Base-by-base conservation (phyloP, 2,329 filamentous ascomycete genomes). In the Aureobasidium sp. region DNA sequence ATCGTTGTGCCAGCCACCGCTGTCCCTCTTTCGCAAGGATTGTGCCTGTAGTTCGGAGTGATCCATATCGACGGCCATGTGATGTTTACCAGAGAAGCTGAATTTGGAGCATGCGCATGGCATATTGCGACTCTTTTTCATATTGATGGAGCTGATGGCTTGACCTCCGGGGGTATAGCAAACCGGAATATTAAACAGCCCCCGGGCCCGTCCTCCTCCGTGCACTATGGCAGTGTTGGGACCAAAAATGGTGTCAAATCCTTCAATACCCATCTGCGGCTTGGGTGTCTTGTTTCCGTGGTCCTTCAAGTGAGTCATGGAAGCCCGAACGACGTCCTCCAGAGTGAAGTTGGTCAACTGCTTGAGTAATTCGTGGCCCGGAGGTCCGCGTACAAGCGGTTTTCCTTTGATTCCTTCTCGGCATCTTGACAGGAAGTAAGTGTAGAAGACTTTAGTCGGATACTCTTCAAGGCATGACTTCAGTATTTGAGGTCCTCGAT, bases 391-490 rank as follows among this genome's bases (percentile, higher is more conserved):
- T 23, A 56, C 10, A 10, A 56, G 37, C 8, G 37, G 13, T 13
- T 29, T 26, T 6, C 52, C 36, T 20, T 17, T 37, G 17, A 17
- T 27, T 6, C 32, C 29, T 3, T 52, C 29, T 2, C n/a, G 26
- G 20, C n/a, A 34, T 17, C 34, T 36, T 2, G 52, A 29, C 17
- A 17, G 29, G 20, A 42, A 56, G 36, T 41, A 56, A 1, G 29
- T 56, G 36, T 56, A 56, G 20, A 56, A 56, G 2, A 56, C 52
- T n/a, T 56, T 26, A 20, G 20, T 56, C 5, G 52, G 52, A 42
- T 41, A 42, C 12, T 41, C 36, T 12, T 15, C 13, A 10, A 56
- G 26, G 13, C 52, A 56, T 9, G 29, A 15, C 37, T 56, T 41
- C 12, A 42, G 20, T 15, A 29, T 26, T 12, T 42, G 17, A 2